Evolutionary conservation across 345 rosid species (phyloP).

Genomic region (Geranium brycei): DNA sequence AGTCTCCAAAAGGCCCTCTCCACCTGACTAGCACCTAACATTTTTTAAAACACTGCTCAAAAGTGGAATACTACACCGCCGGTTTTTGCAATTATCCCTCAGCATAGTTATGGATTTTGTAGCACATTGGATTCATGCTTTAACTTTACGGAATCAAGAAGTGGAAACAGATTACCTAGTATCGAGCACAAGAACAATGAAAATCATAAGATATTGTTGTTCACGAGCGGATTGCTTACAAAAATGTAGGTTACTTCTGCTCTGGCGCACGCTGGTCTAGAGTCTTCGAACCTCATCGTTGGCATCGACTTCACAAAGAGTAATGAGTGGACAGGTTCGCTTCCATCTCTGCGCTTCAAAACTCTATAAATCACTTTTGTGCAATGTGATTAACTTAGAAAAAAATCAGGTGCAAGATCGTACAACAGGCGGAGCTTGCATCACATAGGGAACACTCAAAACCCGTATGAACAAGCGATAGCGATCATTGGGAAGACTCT

Average conservation of each 20-base stretch:
- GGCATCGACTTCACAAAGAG: constrained; percentile 92
- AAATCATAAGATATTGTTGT: no score
- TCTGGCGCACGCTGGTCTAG: constrained; percentile 67
- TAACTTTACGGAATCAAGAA: no score
- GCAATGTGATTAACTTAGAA: constrained; percentile 6
- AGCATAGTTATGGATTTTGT: no score
- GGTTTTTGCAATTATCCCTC: no score
- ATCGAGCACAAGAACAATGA: no score
- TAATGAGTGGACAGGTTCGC: constrained; percentile 83
- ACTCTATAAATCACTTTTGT: constrained; percentile 1
- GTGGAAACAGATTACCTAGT: no score
- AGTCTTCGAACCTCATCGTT: constrained; percentile 83
- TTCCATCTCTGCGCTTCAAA: constrained; percentile 4
- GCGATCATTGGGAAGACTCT: constrained; percentile 67
- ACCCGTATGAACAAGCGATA: constrained; percentile 77
- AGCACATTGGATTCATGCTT: no score
- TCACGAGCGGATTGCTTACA: no score
- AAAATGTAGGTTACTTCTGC: constrained; percentile 61
- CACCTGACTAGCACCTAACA: no score
- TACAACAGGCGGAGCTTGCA: constrained; percentile 58
- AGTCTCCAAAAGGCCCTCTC: no score
- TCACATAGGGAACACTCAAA: constrained; percentile 37
- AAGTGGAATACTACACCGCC: no score
- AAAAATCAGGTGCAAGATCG: constrained; percentile 49
- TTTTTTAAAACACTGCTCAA: no score